Conservation (phyloP, 306 rosid species). For the Cucurbita pepo region DNA sequence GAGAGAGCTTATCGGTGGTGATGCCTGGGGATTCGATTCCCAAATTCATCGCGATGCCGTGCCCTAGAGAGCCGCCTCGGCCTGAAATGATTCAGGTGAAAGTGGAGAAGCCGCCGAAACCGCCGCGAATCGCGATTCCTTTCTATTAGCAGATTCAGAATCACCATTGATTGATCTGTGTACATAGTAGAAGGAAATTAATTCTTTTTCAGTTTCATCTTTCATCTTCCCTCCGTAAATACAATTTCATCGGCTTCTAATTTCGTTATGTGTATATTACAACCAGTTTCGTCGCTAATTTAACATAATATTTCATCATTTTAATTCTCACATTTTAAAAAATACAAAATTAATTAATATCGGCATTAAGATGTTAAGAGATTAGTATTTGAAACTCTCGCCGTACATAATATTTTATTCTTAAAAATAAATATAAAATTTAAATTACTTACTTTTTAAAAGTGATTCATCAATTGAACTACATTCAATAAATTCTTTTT, state of each 20-base stretch:
- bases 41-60: conserved; percentile 80
- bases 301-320: too few species aligned
- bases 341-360: too few species aligned
- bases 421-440: too few species aligned
- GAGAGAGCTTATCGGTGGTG: conserved; percentile 58
- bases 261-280: not conserved
- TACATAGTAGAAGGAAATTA: not conserved
- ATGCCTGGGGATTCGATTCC: conserved; percentile 85
- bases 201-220: not conserved
- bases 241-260: not conserved
- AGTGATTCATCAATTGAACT: too few species aligned
- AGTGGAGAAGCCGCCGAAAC: conserved; percentile 36
- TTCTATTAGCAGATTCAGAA: conserved; percentile 10
- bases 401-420: too few species aligned
- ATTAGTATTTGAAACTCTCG: too few species aligned
- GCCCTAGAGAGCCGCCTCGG: conserved; percentile 47
- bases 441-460: too few species aligned
- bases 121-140: conserved; percentile 41
- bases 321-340: too few species aligned
- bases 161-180: conserved; percentile 4
- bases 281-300: not conserved
- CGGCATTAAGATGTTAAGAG: too few species aligned
- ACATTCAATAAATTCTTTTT: too few species aligned
- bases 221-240: not conserved
- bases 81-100: conserved; percentile 23